Percentiles rank a stretch among this genome's conserved stretches.
Conservation (phyloP, 805 yeast genomes). For the Yamadazyma phyllophila region DNA sequence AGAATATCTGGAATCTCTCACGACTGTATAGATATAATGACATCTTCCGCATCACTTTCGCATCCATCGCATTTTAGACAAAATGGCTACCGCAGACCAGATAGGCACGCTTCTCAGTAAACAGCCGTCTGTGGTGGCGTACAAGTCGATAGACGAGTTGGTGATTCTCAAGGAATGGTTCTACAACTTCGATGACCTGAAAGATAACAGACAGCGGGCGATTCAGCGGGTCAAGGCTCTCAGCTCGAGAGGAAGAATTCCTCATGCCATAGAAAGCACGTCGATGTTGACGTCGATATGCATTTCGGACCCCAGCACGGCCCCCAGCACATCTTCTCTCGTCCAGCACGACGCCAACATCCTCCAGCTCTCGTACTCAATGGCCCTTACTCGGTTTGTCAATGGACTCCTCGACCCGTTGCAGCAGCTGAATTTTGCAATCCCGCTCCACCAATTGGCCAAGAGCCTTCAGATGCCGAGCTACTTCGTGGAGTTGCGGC, state of each 20-base stretch:
- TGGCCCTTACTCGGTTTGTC: constrained; percentile 81
- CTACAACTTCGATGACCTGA: constrained; percentile 32
- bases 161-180: constrained; percentile 49
- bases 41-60: not conserved
- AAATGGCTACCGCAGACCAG: constrained; percentile 8
- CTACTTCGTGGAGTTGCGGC: constrained; percentile 85
- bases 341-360: constrained; percentile 27
- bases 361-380: constrained; percentile 57
- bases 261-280: constrained; percentile 72
- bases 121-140: constrained; percentile 22
- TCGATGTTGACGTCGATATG: constrained; percentile 52
- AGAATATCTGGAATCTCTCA: not conserved
- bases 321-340: not conserved
- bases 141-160: constrained; percentile 43
- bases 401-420: constrained; percentile 87
- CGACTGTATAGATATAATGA: not conserved
- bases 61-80: not conserved
- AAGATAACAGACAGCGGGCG: constrained; percentile 43
- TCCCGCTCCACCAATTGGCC: constrained; percentile 77
- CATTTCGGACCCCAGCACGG: constrained; percentile 29
- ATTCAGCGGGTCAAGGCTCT: constrained; percentile 52
- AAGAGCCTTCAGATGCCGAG: constrained; percentile 65
- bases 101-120: constrained; percentile 7
- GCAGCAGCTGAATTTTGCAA: constrained; percentile 76
- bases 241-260: constrained; percentile 59